A percentile compares a stretch with the other conserved stretches of the same genome.
These are phyloP conservation scores for Centrapalus pauciflorus DNA, from an alignment of 129 eudicot species.

Conservation along the genomic window DNA sequence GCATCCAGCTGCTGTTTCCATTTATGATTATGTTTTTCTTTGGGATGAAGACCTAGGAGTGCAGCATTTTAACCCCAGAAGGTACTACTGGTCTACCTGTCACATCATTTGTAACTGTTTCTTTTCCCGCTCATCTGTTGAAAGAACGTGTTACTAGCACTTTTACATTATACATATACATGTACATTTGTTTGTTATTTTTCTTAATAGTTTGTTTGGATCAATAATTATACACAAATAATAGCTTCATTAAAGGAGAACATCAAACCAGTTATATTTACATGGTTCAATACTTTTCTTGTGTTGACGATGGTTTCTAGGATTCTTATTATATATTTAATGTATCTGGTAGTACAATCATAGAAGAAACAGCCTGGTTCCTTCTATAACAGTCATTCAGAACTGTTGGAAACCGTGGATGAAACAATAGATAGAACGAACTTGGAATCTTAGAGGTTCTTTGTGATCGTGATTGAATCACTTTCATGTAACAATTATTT, in stretches of 20 bases:
- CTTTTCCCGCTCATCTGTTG: background rate
- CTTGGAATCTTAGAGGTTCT: too few species aligned
- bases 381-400: background rate
- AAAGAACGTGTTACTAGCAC: background rate
- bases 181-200: background rate
- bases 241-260: background rate
- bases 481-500: too few species aligned
- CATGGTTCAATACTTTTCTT: too few species aligned
- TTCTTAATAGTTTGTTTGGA: too few species aligned
- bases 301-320: too few species aligned
- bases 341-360: too few species aligned
- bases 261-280: background rate
- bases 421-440: too few species aligned
- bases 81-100: conserved; percentile 35
- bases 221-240: too few species aligned
- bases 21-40: conserved; percentile 82
- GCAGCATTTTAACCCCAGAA: conserved; percentile 76
- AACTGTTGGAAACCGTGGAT: too few species aligned
- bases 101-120: background rate
- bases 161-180: too few species aligned
- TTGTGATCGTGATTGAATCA: too few species aligned
- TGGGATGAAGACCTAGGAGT: conserved; percentile 99
- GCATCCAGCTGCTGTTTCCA: conserved; percentile 79
- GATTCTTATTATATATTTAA: too few species aligned
- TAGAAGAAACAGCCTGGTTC: background rate